Evolutionary conservation across 176 grass and related monocot species (phyloP).

Genomic region (Phragmites australis): DNA sequence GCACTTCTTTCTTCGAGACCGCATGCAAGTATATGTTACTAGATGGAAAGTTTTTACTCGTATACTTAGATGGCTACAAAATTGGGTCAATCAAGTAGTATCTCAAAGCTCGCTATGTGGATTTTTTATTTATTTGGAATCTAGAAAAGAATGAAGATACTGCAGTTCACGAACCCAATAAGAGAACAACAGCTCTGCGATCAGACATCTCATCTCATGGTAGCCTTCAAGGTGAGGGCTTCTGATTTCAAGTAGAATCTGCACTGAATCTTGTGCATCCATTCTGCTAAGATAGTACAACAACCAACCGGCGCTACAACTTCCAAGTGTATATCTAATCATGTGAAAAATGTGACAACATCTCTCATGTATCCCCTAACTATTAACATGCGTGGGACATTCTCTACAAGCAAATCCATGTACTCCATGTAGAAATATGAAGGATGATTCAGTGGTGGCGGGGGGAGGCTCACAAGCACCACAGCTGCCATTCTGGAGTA

Average conservation of each 20-base stretch:
- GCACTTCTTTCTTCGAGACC: not conserved
- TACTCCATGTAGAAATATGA: conserved; percentile 99
- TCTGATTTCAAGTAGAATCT: conserved; percentile 35
- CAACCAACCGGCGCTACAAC: not conserved
- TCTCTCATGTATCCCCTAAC: conserved; percentile 96
- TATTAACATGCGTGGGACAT: conserved; percentile 93
- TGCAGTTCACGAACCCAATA: conserved; percentile 19
- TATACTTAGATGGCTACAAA: conserved; percentile 45
- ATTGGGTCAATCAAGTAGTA: conserved; percentile 35
- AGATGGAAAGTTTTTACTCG: conserved; percentile 1
- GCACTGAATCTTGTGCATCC: conserved; percentile 34
- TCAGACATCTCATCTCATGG: conserved; percentile 24
- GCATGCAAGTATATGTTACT: conserved; percentile 26
- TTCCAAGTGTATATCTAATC: conserved; percentile 43
- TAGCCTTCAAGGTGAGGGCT: conserved; percentile 40
- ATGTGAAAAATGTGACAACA: conserved; percentile 95
- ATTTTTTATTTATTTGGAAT: conserved; percentile 20
- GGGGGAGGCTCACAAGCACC: conserved; percentile 94
- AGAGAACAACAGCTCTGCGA: conserved; percentile 23
- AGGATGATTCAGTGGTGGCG: conserved; percentile 78
- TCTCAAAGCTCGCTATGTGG: conserved; percentile 26
- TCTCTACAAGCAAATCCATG: conserved; percentile 98
- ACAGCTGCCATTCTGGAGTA: conserved; percentile 96
- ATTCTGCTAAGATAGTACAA: conserved; percentile 41
- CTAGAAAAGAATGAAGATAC: conserved; percentile 42